These are phyloP conservation scores for Dactylella cylindrospora DNA, from an alignment of 2,329 filamentous ascomycete species.

Conservation along the genomic window DNA sequence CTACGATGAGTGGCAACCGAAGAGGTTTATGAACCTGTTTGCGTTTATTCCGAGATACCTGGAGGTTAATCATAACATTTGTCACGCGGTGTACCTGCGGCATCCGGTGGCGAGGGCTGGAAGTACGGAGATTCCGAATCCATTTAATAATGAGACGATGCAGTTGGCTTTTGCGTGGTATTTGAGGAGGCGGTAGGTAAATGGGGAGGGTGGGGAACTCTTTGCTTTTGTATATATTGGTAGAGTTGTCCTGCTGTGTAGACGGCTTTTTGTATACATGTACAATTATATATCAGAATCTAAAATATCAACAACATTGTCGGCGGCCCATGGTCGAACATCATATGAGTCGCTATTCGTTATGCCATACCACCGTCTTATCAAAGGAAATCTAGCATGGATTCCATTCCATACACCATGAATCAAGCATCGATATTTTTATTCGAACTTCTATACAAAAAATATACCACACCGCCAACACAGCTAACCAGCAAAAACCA, in stretches of 20 bases:
- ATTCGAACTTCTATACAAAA: no score
- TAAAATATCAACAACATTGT: no score
- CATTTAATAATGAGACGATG: constrained; percentile 59
- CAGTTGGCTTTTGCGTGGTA: constrained; percentile 95
- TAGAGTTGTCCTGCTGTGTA: no score
- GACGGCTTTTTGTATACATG: no score
- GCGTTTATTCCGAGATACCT: constrained; percentile 93
- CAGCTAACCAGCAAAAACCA: not conserved
- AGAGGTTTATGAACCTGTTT: constrained; percentile 85
- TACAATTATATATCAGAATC: no score
- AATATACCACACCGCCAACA: not conserved
- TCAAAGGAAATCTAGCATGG: no score
- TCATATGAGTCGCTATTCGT: no score
- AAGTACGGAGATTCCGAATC: constrained; percentile 55
- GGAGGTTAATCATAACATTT: constrained; percentile 97
- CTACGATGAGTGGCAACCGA: constrained; percentile 85
- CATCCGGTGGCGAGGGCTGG: constrained; percentile 89
- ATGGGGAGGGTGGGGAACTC: not conserved
- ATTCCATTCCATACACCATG: no score
- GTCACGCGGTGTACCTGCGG: constrained; percentile 88
- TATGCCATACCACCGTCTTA: no score
- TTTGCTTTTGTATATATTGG: no score
- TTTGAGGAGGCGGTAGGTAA: constrained; percentile 69
- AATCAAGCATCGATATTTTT: no score
- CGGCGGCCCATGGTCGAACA: no score